Conservation (phyloP, 2,329 filamentous ascomycete species). For the Fusarium sp. region DNA sequence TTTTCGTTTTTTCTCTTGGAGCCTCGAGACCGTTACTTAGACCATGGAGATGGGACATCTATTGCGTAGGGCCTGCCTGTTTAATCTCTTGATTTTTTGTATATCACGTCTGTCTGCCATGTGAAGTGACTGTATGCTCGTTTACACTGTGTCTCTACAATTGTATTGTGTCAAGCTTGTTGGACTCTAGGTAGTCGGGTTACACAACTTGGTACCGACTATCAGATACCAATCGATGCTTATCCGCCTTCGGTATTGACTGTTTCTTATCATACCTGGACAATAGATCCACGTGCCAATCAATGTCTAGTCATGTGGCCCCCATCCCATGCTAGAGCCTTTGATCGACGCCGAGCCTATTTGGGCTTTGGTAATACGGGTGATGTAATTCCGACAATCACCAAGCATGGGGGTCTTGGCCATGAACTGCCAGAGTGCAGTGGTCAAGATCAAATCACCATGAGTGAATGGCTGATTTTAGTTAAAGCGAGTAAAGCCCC, state of each 20-base stretch:
- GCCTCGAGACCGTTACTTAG: slow-evolving; percentile 54
- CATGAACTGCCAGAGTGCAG: slow-evolving; percentile 2
- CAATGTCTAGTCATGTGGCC: slow-evolving; percentile 38
- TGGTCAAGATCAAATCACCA: neutral
- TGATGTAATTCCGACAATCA: slow-evolving; percentile 41
- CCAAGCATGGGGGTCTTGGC: slow-evolving; percentile 1
- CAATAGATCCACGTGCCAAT: slow-evolving; percentile 34
- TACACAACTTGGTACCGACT: neutral
- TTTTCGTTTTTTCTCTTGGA: slow-evolving; percentile 61
- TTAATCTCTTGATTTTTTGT: slow-evolving; percentile 51
- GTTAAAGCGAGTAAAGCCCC: neutral
- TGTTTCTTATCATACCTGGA: slow-evolving; percentile 23
- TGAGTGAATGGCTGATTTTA: neutral
- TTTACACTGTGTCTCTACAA: neutral
- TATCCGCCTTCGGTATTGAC: slow-evolving; percentile 13
- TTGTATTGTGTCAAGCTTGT: neutral
- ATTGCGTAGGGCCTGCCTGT: slow-evolving; percentile 52
- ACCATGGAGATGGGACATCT: slow-evolving; percentile 55
- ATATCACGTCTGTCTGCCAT: slow-evolving; percentile 12
- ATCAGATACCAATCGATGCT: neutral
- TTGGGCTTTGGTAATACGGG: slow-evolving; percentile 34
- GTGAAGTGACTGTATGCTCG: slow-evolving; percentile 10
- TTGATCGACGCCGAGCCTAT: slow-evolving; percentile 36
- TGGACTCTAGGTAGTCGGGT: slow-evolving; percentile 1
- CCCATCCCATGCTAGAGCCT: slow-evolving; percentile 36